A percentile compares a stretch with the other conserved stretches of the same genome.
These are phyloP conservation scores for Boletus tomentosulus DNA, from an alignment of 768 basidiomycete genomes.

Conservation along the genomic window DNA sequence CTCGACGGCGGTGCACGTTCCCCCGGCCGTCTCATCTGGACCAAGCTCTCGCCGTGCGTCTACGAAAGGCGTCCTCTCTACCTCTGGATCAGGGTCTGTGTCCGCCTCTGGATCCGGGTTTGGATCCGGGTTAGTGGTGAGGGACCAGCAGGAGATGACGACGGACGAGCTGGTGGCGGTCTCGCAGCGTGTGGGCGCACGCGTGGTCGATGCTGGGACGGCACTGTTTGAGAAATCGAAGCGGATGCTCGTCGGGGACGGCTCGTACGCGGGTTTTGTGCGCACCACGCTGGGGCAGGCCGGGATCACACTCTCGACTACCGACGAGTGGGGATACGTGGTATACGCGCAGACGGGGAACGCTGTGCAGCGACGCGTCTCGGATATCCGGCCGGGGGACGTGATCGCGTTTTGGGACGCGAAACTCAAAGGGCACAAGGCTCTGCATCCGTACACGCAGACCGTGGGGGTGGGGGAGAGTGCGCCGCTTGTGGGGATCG, in stretches of 20 bases:
- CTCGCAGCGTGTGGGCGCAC: constrained; percentile 72
- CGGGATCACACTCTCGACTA: constrained; percentile 42
- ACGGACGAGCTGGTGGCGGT: constrained; percentile 66
- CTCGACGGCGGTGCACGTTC: constrained; percentile 34
- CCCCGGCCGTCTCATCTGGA: constrained; percentile 15
- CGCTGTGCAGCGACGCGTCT: constrained; percentile 65
- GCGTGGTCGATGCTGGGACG: constrained; percentile 67
- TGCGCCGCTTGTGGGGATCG: constrained; percentile 62
- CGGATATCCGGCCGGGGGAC: constrained; percentile 87
- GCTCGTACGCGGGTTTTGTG: constrained; percentile 78
- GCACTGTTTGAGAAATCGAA: constrained; percentile 71
- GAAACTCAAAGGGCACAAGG: constrained; percentile 76
- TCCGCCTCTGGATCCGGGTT: constrained; percentile 9
- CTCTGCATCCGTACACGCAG: constrained; percentile 69
- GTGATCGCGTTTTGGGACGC: constrained; percentile 72
- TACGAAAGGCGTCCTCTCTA: constrained; percentile 1
- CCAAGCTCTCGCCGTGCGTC: constrained; percentile 7
- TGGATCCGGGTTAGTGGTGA: neutral
- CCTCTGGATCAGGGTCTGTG: neutral
- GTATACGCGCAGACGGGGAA: constrained; percentile 68
- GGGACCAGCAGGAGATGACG: constrained; percentile 27
- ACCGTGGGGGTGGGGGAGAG: constrained; percentile 46
- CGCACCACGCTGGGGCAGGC: constrained; percentile 60
- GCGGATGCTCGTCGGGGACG: constrained; percentile 76
- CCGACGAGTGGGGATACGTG: constrained; percentile 59